These are phyloP conservation scores for Ophiosphaerella korrae DNA, from an alignment of 2,329 filamentous ascomycete species.

Conservation along the genomic window DNA sequence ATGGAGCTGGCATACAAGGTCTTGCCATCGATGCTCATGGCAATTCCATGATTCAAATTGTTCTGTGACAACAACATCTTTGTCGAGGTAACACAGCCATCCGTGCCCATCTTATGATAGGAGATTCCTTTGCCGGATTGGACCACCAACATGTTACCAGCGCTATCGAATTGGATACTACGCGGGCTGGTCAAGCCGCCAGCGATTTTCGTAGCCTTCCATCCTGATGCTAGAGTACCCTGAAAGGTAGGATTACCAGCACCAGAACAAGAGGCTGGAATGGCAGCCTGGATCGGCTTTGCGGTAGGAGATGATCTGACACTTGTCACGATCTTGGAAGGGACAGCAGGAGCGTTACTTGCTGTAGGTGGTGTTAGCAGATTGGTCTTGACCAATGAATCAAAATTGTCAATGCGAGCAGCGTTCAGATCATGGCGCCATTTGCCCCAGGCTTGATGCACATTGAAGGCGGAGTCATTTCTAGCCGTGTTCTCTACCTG, in stretches of 20 bases:
- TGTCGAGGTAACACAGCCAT: slow-evolving; percentile 38
- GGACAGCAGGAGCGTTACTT: slow-evolving; percentile 19
- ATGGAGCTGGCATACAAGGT: slow-evolving; percentile 61
- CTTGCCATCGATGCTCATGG: slow-evolving; percentile 52
- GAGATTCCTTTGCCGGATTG: slow-evolving; percentile 43
- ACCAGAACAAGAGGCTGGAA: slow-evolving; percentile 38
- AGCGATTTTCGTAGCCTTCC: slow-evolving; percentile 40
- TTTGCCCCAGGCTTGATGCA: slow-evolving; percentile 37
- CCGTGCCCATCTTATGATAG: slow-evolving; percentile 32
- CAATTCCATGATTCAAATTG: slow-evolving; percentile 58
- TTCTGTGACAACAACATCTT: slow-evolving; percentile 40
- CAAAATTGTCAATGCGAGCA: slow-evolving; percentile 39
- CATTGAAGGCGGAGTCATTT: slow-evolving; percentile 40
- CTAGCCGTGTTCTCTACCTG: slow-evolving; percentile 34
- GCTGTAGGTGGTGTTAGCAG: slow-evolving; percentile 33
- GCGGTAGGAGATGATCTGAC: slow-evolving; percentile 18
- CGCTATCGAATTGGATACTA: slow-evolving; percentile 38
- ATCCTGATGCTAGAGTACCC: slow-evolving; percentile 33
- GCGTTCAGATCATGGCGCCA: slow-evolving; percentile 40
- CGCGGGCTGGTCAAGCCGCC: slow-evolving; percentile 39
- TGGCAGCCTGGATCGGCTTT: slow-evolving; percentile 26
- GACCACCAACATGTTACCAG: slow-evolving; percentile 42
- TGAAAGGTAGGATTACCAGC: slow-evolving; percentile 32
- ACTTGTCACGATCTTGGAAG: slow-evolving; percentile 30
- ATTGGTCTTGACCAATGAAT: slow-evolving; percentile 36